Base-by-base conservation (phyloP, 1,139 yeast genomes). In the Suhomyces kunorum region DNA sequence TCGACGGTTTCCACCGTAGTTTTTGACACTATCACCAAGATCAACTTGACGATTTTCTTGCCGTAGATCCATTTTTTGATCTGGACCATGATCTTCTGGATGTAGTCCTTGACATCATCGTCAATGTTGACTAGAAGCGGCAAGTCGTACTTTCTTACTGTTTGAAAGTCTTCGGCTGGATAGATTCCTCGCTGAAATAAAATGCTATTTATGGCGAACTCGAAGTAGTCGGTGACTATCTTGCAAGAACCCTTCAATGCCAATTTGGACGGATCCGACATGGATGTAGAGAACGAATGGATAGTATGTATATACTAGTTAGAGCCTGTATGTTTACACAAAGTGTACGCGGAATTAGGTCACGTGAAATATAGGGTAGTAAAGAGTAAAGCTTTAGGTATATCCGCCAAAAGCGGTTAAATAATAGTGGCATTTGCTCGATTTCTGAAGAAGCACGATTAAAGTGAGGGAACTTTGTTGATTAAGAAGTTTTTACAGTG, bases 141-240 rank as follows among this genome's bases (percentile, higher is more conserved):
- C 40, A 90, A 62, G 31, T 88, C 96, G 61, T 88, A 90, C 59
- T 88, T 88, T 50, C 80, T 76, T 3, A 87, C 90, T 0, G 84
- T 74, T 45, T 78, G 78, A 61, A 90, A 90, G 58, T 88, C 96
- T 51, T 87, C 96, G 2, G 87, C 75, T 0, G 96, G 96, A 55
- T 90, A 90, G 28, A 90, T 83, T 0, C 96, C 96, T 40, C 98
- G 68, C 59, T 90, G 98, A 61, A 85, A 90, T 6, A 90, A 73
- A 24, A 90, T 87, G 44, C 83, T 80, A 59, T 87, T 84, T 46
- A 87, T 80, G 43, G 90, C 80, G 57, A 80, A 87, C 54, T 86
- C 85, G 56, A 89, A 89, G 64, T 87, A 89, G 63, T 89, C 96
- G 1, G 92, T 79, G 0, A 88, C 88, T 1, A 78, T 72, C 48